Evolutionary conservation across 2,329 filamentous ascomycete species (phyloP), one percentile per base, ranked within the genome.

Genomic region (Dactylellina sp.): DNA sequence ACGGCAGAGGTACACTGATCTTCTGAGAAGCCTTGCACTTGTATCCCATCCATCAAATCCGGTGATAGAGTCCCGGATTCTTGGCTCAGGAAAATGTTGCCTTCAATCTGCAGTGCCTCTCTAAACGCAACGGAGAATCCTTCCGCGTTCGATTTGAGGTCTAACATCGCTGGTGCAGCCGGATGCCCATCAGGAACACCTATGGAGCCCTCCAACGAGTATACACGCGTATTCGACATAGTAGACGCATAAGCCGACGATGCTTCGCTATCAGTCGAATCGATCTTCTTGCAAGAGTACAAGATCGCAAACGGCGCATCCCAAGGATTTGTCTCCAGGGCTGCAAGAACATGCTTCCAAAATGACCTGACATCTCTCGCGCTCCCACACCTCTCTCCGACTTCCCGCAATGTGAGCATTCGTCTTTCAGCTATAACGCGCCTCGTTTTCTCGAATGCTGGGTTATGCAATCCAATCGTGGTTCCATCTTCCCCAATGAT

Each of bases 91-190:
- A 92, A 83, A 6, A 92, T 84, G 0, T 91, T 89, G 57, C 84
- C 84, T 49, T 88, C 86, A 0, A 86, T 86, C 74, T 87, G 88
- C 75, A 93, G 89, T n/a, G 90, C 89, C 78, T 92, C 88, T 47
- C 90, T 85, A 82, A 96, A 90, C 11, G 91, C 89, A 0, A 89
- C 87, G 0, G 89, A 90, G 79, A 94, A 93, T 0, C 90, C 91
- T 70, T 91, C 68, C 16, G 86, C 86, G 47, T 89, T 89, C 9
- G 84, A 85, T 63, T 86, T 88, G 20, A 95, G 81, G 76, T 95
- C 90, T n/a, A 95, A 83, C 11, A 84, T 83, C 2, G 83, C 80
- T 1, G 88, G 84, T 0, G 89, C 87, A 5, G 86, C 85, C 12
- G 81, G 84, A 78, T 95, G 91, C 5, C 84, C 86, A 0, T 83